Evolutionary conservation across 73 alveolate species (phyloP), one percentile per base, ranked within the genome.

Genomic region (Paramecium caudatum): DNA sequence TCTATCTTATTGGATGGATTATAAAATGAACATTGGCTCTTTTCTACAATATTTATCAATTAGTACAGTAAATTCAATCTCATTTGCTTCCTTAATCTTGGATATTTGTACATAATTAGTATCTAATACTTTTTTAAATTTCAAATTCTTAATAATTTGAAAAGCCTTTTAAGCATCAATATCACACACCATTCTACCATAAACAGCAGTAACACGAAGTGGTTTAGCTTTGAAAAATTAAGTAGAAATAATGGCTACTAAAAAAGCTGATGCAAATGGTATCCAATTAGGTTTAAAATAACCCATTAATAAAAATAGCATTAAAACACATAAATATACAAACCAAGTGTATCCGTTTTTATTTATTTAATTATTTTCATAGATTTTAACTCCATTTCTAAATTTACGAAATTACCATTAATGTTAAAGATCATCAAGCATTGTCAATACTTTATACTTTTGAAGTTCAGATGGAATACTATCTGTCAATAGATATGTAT

Each of bases 331-430:
- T 65, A 65, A 3, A 65, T 33, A 33, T 3, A 33, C 8, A 7
- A 32, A 32, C 47, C 30, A 65, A 30, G 16, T 65, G 16, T 17
- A 0, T 12, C 1, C 17, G 9, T 9, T 65, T 65, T 65, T 33
- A 65, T 30, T 30, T 65, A 32, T 17, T 1, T 15, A 5, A 5
- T 63, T 63, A 27, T 45, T 74, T 43, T 86, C 93, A 23, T 62
- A 86, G 8, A 86, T 62, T 41, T 63, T 86, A 9, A 86, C 93
- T 19, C 93, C 93, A 86, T 86, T 86, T 43, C 93, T 61, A 86
- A 62, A 86, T 86, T 86, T 86, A 1, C 84, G 61, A 39, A 86
- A 86, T 49, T 86, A 30, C 93, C 93, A 86, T 86, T 70, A 13
- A 13, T 86, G 13, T 36, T 32, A 17, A 36, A 41, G 27, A 16